Conservation (phyloP, 2,329 filamentous ascomycete genomes). For the Talaromyces sp. region DNA sequence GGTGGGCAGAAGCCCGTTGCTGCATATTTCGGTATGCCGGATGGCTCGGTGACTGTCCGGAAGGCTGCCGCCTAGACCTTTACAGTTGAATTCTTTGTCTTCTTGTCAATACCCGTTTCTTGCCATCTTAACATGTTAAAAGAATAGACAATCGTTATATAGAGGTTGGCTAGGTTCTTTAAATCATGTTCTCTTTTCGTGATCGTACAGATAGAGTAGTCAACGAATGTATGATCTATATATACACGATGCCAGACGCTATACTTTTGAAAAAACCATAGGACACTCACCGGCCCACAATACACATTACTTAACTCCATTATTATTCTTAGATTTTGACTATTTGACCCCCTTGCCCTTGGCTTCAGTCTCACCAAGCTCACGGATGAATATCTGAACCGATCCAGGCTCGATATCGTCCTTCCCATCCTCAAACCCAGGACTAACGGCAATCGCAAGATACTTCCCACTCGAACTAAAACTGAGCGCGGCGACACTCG, state of each 20-base stretch:
- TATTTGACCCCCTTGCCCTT: conserved; percentile 76
- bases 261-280: conserved; percentile 2
- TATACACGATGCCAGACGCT: conserved; percentile 10
- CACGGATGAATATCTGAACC: conserved; percentile 74
- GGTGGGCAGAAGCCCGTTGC: conserved; percentile 88
- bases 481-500: conserved; percentile 71
- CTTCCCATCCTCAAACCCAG: conserved; percentile 83
- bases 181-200: neutral
- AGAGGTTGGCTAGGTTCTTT: neutral
- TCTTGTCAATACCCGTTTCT: conserved; percentile 13
- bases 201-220: neutral
- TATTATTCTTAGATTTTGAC: neutral
- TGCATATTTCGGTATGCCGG: conserved; percentile 90
- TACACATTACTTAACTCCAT: neutral
- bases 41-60: conserved; percentile 63
- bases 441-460: conserved; percentile 76
- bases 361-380: conserved; percentile 82
- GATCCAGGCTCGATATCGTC: conserved; percentile 71
- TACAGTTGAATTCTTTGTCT: neutral
- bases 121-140: neutral
- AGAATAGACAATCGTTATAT: neutral
- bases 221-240: conserved; percentile 5
- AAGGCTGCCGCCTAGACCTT: conserved; percentile 31
- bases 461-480: conserved; percentile 76
- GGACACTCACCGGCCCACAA: conserved; percentile 16